Percentiles rank a stretch among this genome's conserved stretches.
Evolutionary conservation across 441 rosid genomes (phyloP).

Genomic region (Mallotus japonicus): DNA sequence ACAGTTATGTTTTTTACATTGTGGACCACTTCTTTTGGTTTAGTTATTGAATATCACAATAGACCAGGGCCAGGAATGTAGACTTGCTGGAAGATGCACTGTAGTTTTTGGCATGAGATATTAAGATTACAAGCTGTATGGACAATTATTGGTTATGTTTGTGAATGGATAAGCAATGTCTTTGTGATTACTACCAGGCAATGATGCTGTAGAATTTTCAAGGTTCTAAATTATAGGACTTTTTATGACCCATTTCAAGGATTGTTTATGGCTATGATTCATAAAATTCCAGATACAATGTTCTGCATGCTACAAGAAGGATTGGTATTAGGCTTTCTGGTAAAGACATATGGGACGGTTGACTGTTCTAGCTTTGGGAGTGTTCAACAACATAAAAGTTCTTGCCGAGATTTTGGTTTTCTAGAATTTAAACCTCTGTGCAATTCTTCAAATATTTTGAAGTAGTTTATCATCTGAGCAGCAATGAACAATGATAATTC

Average conservation of each 20-base stretch:
- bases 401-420: not conserved
- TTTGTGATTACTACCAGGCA: not conserved
- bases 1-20: not conserved
- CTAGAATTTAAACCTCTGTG: not conserved
- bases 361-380: conserved; percentile 1
- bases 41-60: not conserved
- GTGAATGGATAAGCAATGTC: conserved; percentile 6
- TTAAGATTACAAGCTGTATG: conserved; percentile 3
- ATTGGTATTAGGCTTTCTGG: not conserved
- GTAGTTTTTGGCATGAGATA: conserved; percentile 11
- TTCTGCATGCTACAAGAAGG: conserved; percentile 3
- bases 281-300: not conserved
- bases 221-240: conserved; percentile 5
- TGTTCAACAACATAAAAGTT: conserved; percentile 3
- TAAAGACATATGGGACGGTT: conserved; percentile 1
- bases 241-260: not conserved
- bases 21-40: not conserved
- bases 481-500: not conserved
- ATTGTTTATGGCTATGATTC: conserved; percentile 1
- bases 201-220: not conserved
- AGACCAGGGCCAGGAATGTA: conserved; percentile 8
- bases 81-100: conserved; percentile 11
- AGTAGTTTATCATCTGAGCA: not conserved
- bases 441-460: conserved; percentile 10
- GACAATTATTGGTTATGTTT: not conserved